A percentile compares a stretch with the other conserved stretches of the same genome.
phyloP scores from a whole-genome alignment of 805 yeast species.

The Candida sphagnicola region DNA sequence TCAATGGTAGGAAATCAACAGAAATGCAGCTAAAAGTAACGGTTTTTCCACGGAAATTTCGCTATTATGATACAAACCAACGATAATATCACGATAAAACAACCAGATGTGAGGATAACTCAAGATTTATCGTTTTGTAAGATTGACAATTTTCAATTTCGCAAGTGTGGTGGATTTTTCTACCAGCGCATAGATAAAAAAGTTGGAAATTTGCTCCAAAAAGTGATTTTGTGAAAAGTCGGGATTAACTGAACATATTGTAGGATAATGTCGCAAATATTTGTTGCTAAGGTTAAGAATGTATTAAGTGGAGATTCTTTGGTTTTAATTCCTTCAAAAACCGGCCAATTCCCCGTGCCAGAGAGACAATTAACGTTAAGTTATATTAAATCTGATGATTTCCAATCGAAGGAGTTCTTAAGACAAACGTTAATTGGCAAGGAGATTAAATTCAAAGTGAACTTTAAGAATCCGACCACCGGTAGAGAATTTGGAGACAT shows the following conservation, averaged over 20 bases:
- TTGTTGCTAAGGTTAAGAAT: slow-evolving; percentile 61
- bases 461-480: slow-evolving; percentile 45
- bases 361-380: slow-evolving; percentile 67
- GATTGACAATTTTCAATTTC: too few species aligned
- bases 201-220: too few species aligned
- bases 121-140: too few species aligned
- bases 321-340: slow-evolving; percentile 50
- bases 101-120: too few species aligned
- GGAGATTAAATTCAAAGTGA: slow-evolving; percentile 53
- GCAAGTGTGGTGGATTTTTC: too few species aligned
- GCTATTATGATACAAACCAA: too few species aligned
- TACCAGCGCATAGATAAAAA: too few species aligned
- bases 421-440: slow-evolving; percentile 64
- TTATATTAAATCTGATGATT: slow-evolving; percentile 55
- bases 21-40: too few species aligned
- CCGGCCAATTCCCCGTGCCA: slow-evolving; percentile 39
- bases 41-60: too few species aligned
- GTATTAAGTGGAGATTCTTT: slow-evolving; percentile 71
- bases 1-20: too few species aligned
- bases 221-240: background rate
- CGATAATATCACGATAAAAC: too few species aligned
- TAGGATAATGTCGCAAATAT: slow-evolving; percentile 3
- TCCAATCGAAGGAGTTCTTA: slow-evolving; percentile 57
- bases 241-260: background rate
- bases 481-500: slow-evolving; percentile 73